Conservation (phyloP, 2,329 filamentous ascomycete genomes). For the Keithomyces neogunnii region DNA sequence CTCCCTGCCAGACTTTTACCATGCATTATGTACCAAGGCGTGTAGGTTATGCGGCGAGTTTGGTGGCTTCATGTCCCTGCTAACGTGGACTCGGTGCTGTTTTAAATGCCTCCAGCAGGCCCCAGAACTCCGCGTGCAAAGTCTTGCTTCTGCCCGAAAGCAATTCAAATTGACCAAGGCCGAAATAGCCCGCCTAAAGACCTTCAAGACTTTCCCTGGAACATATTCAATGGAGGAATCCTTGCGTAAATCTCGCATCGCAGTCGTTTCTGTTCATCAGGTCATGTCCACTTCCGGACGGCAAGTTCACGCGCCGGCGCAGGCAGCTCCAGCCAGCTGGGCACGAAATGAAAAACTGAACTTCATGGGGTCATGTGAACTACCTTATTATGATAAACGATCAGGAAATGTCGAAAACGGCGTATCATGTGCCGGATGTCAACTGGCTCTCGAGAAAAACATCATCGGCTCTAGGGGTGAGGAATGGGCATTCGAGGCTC, state of each 20-base stretch:
- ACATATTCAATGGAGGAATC: too few species aligned
- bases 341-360: conserved; percentile 14
- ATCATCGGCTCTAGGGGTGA: conserved; percentile 4
- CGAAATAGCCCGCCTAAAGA: conserved; percentile 11
- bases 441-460: conserved; percentile 12
- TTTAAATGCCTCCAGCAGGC: conserved; percentile 16
- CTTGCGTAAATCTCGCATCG: too few species aligned
- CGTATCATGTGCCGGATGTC: conserved; percentile 24
- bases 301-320: conserved; percentile 8
- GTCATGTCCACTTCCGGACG: too few species aligned
- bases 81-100: conserved; percentile 20
- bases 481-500: conserved; percentile 12
- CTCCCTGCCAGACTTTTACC: conserved; percentile 16
- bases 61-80: conserved; percentile 16
- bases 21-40: conserved; percentile 16
- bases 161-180: conserved; percentile 13
- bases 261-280: too few species aligned
- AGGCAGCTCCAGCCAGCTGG: conserved; percentile 7
- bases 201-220: conserved; percentile 16
- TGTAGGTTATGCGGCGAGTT: conserved; percentile 18
- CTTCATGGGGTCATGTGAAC: conserved; percentile 6
- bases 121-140: conserved; percentile 13
- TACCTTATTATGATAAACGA: conserved; percentile 2
- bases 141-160: conserved; percentile 12
- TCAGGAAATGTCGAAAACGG: conserved; percentile 18